Conservation (phyloP, 2,329 filamentous ascomycete genomes). For the Aureobasidium leucospermi region DNA sequence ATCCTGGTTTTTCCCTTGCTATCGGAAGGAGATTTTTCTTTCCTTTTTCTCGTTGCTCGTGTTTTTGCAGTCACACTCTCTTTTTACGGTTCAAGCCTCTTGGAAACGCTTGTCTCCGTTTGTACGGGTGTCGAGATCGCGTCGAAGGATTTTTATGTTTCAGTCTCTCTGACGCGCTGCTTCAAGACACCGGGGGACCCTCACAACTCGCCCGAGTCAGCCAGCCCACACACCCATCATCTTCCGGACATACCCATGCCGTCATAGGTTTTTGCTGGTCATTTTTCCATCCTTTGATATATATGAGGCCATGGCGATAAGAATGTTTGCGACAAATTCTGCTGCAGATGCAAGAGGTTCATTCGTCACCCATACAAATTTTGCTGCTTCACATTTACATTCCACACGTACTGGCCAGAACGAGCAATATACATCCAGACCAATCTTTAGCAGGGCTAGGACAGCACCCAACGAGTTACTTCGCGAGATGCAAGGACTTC, state of each 20-base stretch:
- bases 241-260: slow-evolving; percentile 10
- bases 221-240: neutral
- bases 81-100: slow-evolving; percentile 4
- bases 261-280: slow-evolving; percentile 6
- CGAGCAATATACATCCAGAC: slow-evolving; percentile 3
- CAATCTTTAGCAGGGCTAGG: neutral
- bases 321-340: neutral
- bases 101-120: slow-evolving; percentile 2
- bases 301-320: slow-evolving; percentile 1
- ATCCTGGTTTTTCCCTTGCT: neutral
- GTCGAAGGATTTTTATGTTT: slow-evolving; percentile 10
- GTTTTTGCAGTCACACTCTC: neutral
- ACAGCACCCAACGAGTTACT: slow-evolving; percentile 2
- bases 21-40: neutral
- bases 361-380: slow-evolving; percentile 4
- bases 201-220: slow-evolving; percentile 2
- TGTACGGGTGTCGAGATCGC: slow-evolving; percentile 4
- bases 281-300: neutral
- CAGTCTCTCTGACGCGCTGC: neutral
- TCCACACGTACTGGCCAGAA: slow-evolving; percentile 2
- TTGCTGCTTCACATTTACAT: neutral
- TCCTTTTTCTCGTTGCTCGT: neutral
- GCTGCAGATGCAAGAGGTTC: slow-evolving; percentile 1
- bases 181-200: neutral
- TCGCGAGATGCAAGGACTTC: slow-evolving; percentile 10